A percentile compares a stretch with the other conserved stretches of the same genome.
phyloP scores from a whole-genome alignment of 208 protist genomes.

The Wallacemonas sp. region DNA sequence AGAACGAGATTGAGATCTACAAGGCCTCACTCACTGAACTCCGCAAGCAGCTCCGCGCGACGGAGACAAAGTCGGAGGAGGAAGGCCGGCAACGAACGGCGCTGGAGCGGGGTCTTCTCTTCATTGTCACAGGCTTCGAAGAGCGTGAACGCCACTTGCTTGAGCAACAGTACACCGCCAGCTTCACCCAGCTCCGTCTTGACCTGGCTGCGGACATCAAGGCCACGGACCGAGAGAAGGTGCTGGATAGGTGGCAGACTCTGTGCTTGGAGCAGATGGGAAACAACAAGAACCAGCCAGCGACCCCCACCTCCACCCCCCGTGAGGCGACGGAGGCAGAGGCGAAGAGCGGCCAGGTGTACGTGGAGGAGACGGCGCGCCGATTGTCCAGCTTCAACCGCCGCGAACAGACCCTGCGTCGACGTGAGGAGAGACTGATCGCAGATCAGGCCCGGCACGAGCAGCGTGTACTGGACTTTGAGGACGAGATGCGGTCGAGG shows the following conservation, averaged over 20 bases:
- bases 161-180: conserved; percentile 36
- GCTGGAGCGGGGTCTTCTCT: conserved; percentile 3
- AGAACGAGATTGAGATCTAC: conserved; percentile 16
- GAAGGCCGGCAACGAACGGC: conserved; percentile 8
- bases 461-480: conserved; percentile 40
- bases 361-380: conserved; percentile 25
- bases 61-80: neutral
- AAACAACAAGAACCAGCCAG: conserved; percentile 11
- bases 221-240: conserved; percentile 24
- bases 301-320: neutral
- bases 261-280: conserved; percentile 30
- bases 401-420: conserved; percentile 34
- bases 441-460: conserved; percentile 38
- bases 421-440: conserved; percentile 30
- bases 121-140: conserved; percentile 28
- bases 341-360: conserved; percentile 2
- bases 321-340: neutral
- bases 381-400: conserved; percentile 22
- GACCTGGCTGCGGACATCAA: conserved; percentile 35
- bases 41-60: conserved; percentile 16
- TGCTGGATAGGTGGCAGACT: conserved; percentile 35
- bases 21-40: conserved; percentile 9
- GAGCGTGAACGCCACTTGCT: conserved; percentile 42
- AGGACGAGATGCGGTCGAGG: conserved; percentile 27
- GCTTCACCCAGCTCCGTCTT: conserved; percentile 24